Base-by-base conservation (phyloP, 2,329 filamentous ascomycete species). In the Leptodontidium sp. region DNA sequence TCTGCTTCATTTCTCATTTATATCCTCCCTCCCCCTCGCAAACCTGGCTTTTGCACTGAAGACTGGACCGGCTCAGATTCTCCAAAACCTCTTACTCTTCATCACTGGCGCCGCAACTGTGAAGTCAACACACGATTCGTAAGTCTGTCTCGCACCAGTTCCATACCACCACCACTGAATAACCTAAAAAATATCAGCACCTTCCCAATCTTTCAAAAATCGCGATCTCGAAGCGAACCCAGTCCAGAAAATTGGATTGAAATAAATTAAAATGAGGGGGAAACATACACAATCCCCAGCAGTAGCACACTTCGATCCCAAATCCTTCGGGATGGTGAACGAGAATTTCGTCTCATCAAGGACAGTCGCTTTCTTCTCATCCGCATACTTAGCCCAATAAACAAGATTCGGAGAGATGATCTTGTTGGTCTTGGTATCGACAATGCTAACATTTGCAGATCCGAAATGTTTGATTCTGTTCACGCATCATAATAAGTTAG, bases 151-250 rank as follows among this genome's bases (percentile, higher is more conserved):
- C 57, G 84, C 81, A 45, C 71, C 74, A 9, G 79, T 75, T 15
- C 84, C 84, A 72, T 85, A 80, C 85, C 85, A 87, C 78, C 77
- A 86, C 83, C 84, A 85, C 76, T 87, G 86, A 58, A 88, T 81
- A 5, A 85, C 84, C 75, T 86, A 85, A 70, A 72, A 73, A 61
- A 84, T 29, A 81, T 66, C 35, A n/a, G 77, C 81, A n/a, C 17
- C 45, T 49, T n/a, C 17, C 7, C n/a, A 40, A 80, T 24, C n/a
- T 21, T 2, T 24, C 45, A 3, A 32, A 32, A 32, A 4, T 53
- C 47, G n/a, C 21, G n/a, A 21, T 15, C 17, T 12, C 12, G 32
- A 45, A 35, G 15, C 49, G 43, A 57, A 50, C 43, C 17, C 17
- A 14, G 43, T 12, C 17, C 12, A 15, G 21, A 21, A 21, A 21